phyloP scores from a whole-genome alignment of 768 basidiomycete genomes.

The Pulveroboletus sp. region DNA sequence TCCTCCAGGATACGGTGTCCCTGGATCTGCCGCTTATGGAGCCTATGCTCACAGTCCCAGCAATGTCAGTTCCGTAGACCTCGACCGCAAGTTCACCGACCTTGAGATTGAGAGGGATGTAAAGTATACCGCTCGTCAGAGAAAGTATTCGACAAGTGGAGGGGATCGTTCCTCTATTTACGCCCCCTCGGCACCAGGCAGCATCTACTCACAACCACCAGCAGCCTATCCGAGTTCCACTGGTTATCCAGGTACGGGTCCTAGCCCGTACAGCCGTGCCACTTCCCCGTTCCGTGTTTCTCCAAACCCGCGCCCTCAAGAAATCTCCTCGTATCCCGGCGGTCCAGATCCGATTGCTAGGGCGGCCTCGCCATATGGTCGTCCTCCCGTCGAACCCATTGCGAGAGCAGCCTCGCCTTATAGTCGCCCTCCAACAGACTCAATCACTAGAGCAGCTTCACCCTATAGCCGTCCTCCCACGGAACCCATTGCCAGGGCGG shows the following conservation, averaged over 20 bases:
- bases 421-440: conserved; percentile 33
- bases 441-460: conserved; percentile 34
- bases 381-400: conserved; percentile 16
- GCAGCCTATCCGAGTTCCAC: conserved; percentile 24
- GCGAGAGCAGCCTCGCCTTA: conserved; percentile 29
- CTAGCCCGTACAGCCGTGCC: conserved; percentile 30
- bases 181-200: conserved; percentile 5
- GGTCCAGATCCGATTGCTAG: conserved; percentile 31
- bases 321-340: conserved; percentile 39
- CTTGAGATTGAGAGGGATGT: conserved; percentile 32
- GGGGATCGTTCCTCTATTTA: conserved; percentile 27
- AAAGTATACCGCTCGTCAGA: conserved; percentile 33
- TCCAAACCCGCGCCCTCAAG: conserved; percentile 46
- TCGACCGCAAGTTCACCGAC: conserved; percentile 37
- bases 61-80: conserved; percentile 21
- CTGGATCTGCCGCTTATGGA: conserved; percentile 22
- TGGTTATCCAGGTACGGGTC: conserved; percentile 29
- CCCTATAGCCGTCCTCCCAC: conserved; percentile 33
- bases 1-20: conserved; percentile 24
- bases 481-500: conserved; percentile 39
- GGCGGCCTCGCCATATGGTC: conserved; percentile 34
- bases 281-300: conserved; percentile 37
- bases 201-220: conserved; percentile 23
- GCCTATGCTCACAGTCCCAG: conserved; percentile 25
- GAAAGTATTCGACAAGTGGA: conserved; percentile 43